A percentile compares a stretch with the other conserved stretches of the same genome.
phyloP scores from a whole-genome alignment of 2,329 filamentous ascomycete genomes.

The Xylaria sp. region DNA sequence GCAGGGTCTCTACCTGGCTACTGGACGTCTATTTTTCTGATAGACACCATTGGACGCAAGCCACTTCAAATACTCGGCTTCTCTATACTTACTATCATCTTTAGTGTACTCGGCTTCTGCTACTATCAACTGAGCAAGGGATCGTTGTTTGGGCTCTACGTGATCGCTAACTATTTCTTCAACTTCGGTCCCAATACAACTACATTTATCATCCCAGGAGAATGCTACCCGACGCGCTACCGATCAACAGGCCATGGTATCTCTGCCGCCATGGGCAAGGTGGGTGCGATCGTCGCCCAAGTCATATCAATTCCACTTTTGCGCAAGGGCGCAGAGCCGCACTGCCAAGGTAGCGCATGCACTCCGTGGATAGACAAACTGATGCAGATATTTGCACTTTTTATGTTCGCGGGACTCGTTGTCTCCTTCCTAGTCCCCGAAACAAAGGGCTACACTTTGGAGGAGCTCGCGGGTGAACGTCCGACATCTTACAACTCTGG shows the following conservation, averaged over 20 bases:
- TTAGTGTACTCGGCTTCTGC: slow-evolving; percentile 71
- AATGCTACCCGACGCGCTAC: slow-evolving; percentile 73
- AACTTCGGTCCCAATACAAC: slow-evolving; percentile 75
- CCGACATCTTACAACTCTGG: slow-evolving; percentile 68
- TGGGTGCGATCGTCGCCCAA: slow-evolving; percentile 76
- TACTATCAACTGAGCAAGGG: slow-evolving; percentile 61
- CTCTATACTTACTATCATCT: slow-evolving; percentile 68
- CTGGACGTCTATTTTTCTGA: slow-evolving; percentile 78
- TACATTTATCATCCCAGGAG: slow-evolving; percentile 72
- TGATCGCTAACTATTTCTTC: slow-evolving; percentile 74
- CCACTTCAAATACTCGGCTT: slow-evolving; percentile 77
- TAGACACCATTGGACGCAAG: slow-evolving; percentile 82
- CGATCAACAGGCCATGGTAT: slow-evolving; percentile 72
- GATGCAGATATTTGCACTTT: slow-evolving; percentile 81
- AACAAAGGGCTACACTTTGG: slow-evolving; percentile 79
- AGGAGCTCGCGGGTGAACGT: slow-evolving; percentile 74
- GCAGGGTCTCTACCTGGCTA: slow-evolving; percentile 84
- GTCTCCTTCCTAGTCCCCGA: slow-evolving; percentile 80
- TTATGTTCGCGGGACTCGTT: slow-evolving; percentile 79
- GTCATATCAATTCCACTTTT: slow-evolving; percentile 72
- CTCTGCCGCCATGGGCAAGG: slow-evolving; percentile 73
- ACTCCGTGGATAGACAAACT: slow-evolving; percentile 75
- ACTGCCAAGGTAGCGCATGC: slow-evolving; percentile 61
- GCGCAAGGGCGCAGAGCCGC: slow-evolving; percentile 63
- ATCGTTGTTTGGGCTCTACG: slow-evolving; percentile 69